phyloP scores from a whole-genome alignment of 129 eudicot genomes.

The Helianthus tuberosus region DNA sequence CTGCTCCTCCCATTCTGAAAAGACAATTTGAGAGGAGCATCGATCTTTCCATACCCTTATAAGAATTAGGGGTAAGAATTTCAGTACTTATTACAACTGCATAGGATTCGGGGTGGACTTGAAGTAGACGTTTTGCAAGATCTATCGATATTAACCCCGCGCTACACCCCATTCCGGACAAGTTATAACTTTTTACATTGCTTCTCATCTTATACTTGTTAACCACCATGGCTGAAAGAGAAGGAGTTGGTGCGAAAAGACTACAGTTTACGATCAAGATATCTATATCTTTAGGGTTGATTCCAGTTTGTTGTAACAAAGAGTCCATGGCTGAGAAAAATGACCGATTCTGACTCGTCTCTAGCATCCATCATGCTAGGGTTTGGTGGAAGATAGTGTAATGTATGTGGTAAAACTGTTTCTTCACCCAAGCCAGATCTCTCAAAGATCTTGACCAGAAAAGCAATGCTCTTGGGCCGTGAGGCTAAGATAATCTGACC shows the following conservation, averaged over 20 bases:
- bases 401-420: conserved; percentile 59
- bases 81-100: conserved; percentile 72
- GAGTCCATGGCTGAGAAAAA: conserved; percentile 66
- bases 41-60: conserved; percentile 65
- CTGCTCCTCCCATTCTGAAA: conserved; percentile 78
- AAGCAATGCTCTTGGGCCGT: conserved; percentile 56
- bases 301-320: conserved; percentile 48
- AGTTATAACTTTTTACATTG: conserved; percentile 57
- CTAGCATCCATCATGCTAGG: conserved; percentile 51
- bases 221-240: conserved; percentile 56
- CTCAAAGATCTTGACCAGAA: conserved; percentile 56
- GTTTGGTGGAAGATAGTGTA: conserved; percentile 53
- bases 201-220: conserved; percentile 65
- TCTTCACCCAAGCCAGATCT: conserved; percentile 78
- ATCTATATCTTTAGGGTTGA: conserved; percentile 66
- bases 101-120: conserved; percentile 56
- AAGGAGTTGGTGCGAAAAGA: conserved; percentile 68
- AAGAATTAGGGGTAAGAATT: conserved; percentile 55
- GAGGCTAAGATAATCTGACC: conserved; percentile 34
- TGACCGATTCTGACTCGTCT: conserved; percentile 54
- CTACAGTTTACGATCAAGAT: conserved; percentile 71
- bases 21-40: conserved; percentile 73
- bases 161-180: conserved; percentile 84
- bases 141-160: conserved; percentile 62
- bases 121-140: conserved; percentile 57